Evolutionary conservation across 2,329 filamentous ascomycete species (phyloP).

Genomic region (Bipolaris bicolor): DNA sequence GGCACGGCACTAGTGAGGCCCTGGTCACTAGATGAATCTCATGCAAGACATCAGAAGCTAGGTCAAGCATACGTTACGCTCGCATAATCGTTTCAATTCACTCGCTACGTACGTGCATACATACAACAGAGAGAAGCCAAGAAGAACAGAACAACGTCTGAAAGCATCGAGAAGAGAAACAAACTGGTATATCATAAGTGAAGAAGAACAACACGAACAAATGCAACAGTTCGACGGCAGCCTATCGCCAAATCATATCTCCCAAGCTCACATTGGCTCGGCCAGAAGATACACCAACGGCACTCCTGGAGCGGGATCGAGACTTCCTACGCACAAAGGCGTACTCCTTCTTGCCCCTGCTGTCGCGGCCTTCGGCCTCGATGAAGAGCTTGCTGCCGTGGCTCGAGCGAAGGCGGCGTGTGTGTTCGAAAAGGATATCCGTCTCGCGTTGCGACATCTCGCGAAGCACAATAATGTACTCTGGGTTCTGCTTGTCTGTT

Average conservation of each 20-base stretch:
- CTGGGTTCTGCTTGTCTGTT: constrained; percentile 42
- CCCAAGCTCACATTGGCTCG: constrained; percentile 39
- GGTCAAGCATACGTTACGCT: background rate
- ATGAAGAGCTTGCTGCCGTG: constrained; percentile 48
- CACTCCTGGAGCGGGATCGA: constrained; percentile 38
- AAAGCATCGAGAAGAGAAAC: background rate
- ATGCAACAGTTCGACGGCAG: background rate
- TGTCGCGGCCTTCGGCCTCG: constrained; percentile 48
- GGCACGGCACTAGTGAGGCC: background rate
- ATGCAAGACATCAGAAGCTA: background rate
- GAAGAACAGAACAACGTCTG: background rate
- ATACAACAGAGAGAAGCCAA: background rate
- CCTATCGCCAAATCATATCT: constrained; percentile 40
- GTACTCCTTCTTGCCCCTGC: constrained; percentile 51
- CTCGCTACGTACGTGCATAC: background rate
- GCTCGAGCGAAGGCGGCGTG: constrained; percentile 50
- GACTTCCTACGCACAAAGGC: constrained; percentile 52
- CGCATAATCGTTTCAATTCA: background rate
- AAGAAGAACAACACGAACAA: background rate
- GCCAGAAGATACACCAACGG: constrained; percentile 38
- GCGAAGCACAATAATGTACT: constrained; percentile 58
- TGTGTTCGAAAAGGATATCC: constrained; percentile 59
- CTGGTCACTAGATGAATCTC: constrained; percentile 8
- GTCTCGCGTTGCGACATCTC: constrained; percentile 58
- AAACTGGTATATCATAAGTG: constrained; percentile 11